Percentiles rank a stretch among this genome's conserved stretches.
Conservation (phyloP, 176 grass and related monocot genomes). For the Lolium multiflorum region DNA sequence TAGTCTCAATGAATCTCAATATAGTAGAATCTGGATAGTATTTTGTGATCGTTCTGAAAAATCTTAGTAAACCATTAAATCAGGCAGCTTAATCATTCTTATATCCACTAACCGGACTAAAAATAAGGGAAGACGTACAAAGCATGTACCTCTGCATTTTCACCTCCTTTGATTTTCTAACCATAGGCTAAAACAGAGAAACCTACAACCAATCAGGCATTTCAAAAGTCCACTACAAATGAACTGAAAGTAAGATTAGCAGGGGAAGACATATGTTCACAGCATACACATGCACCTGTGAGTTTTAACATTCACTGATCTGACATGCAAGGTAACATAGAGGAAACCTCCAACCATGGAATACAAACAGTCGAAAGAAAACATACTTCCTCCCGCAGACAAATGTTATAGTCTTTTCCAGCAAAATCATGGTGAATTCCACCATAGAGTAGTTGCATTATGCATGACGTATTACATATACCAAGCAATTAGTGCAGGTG, state of each 20-base stretch:
- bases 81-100: too few species aligned
- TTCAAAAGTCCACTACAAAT: neutral
- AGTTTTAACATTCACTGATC: neutral
- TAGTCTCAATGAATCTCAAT: too few species aligned
- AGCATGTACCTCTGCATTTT: too few species aligned
- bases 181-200: too few species aligned
- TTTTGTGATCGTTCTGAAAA: too few species aligned
- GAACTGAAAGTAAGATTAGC: neutral
- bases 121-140: too few species aligned
- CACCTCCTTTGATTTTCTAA: too few species aligned
- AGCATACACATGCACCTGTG: neutral
- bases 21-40: too few species aligned
- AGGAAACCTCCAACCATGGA: neutral
- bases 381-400: neutral
- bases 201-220: neutral
- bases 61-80: too few species aligned
- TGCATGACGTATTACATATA: neutral
- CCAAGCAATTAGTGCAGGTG: neutral
- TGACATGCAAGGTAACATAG: neutral
- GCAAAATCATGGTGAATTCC: too few species aligned
- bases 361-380: neutral
- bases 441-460: too few species aligned
- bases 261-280: neutral
- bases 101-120: too few species aligned
- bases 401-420: neutral